phyloP scores from a whole-genome alignment of 2,329 filamentous ascomycete species.

The Phoma sp. region DNA sequence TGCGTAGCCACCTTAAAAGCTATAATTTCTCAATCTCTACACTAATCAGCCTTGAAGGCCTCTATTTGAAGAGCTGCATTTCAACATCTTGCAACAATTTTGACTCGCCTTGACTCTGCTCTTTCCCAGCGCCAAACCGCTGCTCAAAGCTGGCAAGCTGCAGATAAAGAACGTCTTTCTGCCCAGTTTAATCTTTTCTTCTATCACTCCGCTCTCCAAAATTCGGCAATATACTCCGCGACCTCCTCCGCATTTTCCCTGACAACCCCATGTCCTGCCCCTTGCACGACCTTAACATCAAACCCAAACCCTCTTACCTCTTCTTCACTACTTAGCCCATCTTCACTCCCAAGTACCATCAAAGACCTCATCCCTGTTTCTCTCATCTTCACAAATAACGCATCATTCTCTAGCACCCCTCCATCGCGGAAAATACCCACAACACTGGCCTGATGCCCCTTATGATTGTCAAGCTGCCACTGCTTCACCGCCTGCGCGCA shows the following conservation, averaged over 20 bases:
- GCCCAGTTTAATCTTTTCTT: too few species aligned
- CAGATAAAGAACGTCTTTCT: too few species aligned
- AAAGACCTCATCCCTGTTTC: constrained; percentile 31
- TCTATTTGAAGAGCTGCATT: too few species aligned
- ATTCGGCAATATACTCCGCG: constrained; percentile 37
- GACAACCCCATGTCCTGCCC: constrained; percentile 51
- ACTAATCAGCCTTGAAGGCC: too few species aligned
- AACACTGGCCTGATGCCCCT: constrained; percentile 55
- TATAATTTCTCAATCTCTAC: too few species aligned
- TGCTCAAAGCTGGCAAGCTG: too few species aligned
- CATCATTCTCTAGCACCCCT: constrained; percentile 49
- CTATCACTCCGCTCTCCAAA: constrained; percentile 22
- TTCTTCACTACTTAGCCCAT: constrained; percentile 43
- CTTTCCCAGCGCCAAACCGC: too few species aligned
- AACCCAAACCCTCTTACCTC: constrained; percentile 45
- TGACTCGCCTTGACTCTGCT: too few species aligned
- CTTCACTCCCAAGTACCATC: constrained; percentile 47
- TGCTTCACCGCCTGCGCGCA: constrained; percentile 56
- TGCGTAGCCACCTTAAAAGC: too few species aligned
- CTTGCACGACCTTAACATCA: constrained; percentile 46
- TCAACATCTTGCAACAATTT: too few species aligned
- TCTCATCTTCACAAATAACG: constrained; percentile 37
- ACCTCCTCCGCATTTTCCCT: constrained; percentile 48
- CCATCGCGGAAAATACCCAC: constrained; percentile 57
- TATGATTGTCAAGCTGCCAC: constrained; percentile 57